Base-by-base conservation (phyloP, 2,329 filamentous ascomycete species). In the Emericellopsis atlantica region DNA sequence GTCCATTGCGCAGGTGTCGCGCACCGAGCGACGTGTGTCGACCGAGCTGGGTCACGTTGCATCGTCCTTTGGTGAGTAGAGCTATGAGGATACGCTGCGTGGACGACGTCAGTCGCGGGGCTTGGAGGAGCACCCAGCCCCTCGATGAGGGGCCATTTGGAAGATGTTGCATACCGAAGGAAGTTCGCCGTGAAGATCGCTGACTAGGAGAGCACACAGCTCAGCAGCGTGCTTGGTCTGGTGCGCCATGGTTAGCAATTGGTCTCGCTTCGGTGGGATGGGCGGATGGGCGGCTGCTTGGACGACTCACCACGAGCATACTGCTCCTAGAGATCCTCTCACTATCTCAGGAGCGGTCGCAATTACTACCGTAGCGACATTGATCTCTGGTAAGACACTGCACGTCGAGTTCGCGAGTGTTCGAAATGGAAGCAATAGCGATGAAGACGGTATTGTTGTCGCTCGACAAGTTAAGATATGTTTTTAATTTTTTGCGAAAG, bases 181-280 rank as follows among this genome's bases (percentile, higher is more conserved):
- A 44, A 96, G 78, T 65, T 94, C 85, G 56, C 92, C 92, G 61
- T 92, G 90, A 44, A 85, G 73, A 58, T 95, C 88, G 57, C 88
- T 80, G 48, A 96, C 81, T 47, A 95, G 74, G 58, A 94, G 79
- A 67, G 81, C 76, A 69, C 87, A 95, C 56, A 96, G 84, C 75
- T 95, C 86, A 55, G 83, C 79, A 50, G 84, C 73, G 59, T 84
- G 76, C 67, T 87, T 79, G 45, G 76, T 78, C 77, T 81, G 47
- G 16, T 44, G 39, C 34, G 38, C 18, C 40, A 37, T 35, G 42
- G 26, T 29, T 29, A 29, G 26, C 26, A 29, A 29, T 29, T 12
- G 8, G 12, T 29, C 12, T 29, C 26, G 26, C 26, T 29, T 12
- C 9, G 9, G 26, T 29, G 49, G 58, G 43, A 56, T 39, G 46